Evolutionary conservation across 1,139 yeast species (phyloP).

Genomic region (Kluyveromyces marxianus): DNA sequence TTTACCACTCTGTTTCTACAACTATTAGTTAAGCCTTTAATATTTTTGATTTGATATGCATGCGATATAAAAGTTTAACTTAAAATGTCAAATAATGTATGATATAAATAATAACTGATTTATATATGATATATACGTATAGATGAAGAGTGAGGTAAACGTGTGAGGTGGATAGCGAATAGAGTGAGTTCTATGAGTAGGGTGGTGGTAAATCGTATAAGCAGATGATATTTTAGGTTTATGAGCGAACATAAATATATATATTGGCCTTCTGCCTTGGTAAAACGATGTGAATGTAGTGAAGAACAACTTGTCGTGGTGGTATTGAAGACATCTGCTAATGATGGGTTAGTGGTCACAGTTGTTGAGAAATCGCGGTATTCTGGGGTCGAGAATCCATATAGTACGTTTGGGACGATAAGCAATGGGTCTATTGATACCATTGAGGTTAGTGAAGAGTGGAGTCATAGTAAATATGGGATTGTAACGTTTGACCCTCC

Average conservation of each 20-base stretch:
- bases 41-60: too few species aligned
- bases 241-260: background rate
- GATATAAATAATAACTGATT: too few species aligned
- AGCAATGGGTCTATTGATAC: background rate
- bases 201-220: too few species aligned
- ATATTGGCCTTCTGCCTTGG: slow-evolving; percentile 3
- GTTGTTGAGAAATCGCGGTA: slow-evolving; percentile 1
- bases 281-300: background rate
- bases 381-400: background rate
- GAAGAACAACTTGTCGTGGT: slow-evolving; percentile 1
- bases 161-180: too few species aligned
- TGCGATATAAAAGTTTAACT: too few species aligned
- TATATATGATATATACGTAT: too few species aligned
- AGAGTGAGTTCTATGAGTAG: too few species aligned
- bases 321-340: background rate
- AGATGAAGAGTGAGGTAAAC: too few species aligned
- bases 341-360: slow-evolving; percentile 3
- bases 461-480: slow-evolving; percentile 20
- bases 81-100: too few species aligned
- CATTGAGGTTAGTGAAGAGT: background rate
- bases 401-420: background rate
- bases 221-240: too few species aligned
- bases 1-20: too few species aligned
- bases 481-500: slow-evolving; percentile 70
- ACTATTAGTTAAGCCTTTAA: too few species aligned